A percentile compares a stretch with the other conserved stretches of the same genome.
Conservation (phyloP, 2,329 filamentous ascomycete species). For the Lecanicillium sp. region DNA sequence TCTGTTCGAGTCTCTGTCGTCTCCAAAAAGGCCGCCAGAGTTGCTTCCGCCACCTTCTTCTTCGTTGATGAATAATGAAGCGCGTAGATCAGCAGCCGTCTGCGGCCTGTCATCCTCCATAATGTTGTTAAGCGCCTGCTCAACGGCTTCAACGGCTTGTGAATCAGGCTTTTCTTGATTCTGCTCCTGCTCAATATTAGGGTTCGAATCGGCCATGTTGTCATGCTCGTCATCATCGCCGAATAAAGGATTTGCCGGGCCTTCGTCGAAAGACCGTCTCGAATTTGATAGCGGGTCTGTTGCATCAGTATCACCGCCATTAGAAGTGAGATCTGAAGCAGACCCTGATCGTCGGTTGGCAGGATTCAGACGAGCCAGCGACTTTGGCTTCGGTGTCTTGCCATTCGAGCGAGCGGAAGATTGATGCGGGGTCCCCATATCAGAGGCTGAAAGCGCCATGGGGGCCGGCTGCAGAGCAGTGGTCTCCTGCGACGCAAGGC, state of each 20-base stretch:
- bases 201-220: constrained; percentile 61
- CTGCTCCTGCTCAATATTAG: constrained; percentile 69
- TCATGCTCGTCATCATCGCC: constrained; percentile 81
- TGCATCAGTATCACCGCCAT: constrained; percentile 32
- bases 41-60: constrained; percentile 42
- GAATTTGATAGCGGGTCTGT: constrained; percentile 36
- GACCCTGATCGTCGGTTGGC: constrained; percentile 41
- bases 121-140: constrained; percentile 85
- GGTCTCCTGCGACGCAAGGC: constrained; percentile 75
- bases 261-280: constrained; percentile 67
- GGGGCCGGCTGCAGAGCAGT: constrained; percentile 29
- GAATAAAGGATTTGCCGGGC: constrained; percentile 52
- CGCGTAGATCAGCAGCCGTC: constrained; percentile 57
- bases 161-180: constrained; percentile 59
- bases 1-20: constrained; percentile 55
- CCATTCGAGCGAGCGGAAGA: constrained; percentile 24
- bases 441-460: constrained; percentile 19
- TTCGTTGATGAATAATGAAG: constrained; percentile 54
- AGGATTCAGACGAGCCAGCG: constrained; percentile 38
- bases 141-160: constrained; percentile 84
- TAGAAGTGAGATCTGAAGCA: constrained; percentile 39
- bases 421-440: constrained; percentile 1
- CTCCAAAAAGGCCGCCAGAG: constrained; percentile 42
- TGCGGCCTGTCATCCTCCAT: constrained; percentile 70
- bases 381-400: constrained; percentile 38